Base-by-base conservation (phyloP, 108 stramenopile genomes). In the Pseudonitzschia pungens region DNA sequence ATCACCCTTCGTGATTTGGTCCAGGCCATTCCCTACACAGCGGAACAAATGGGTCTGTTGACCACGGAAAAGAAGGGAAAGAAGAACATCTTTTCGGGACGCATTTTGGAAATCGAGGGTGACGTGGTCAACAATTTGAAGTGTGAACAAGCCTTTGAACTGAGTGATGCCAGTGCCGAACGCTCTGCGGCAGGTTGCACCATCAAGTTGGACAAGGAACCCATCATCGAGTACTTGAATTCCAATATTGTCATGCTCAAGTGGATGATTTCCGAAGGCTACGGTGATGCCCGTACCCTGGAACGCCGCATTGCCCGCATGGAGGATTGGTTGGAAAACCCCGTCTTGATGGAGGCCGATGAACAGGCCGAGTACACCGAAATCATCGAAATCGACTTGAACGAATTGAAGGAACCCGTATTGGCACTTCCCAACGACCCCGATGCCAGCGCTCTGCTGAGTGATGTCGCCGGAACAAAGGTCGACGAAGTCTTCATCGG, bases 191-290 rank as follows among this genome's bases (percentile, higher is more conserved):
- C 97, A 31, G 97, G 97, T 50, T 97, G 97, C 79, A 94, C 97
- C 65, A 97, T 97, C 85, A 83, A 96, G 74, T 81, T 97, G 60
- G 79, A 94, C 89, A 84, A 94, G 81, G 97, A 95, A 77, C 95
- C 97, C 68, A 93, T 97, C 72, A 89, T 94, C 57, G 97, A 97
- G 74, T 97, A 97, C 78, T 71, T 97, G 50, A 79, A 90, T 70
- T 88, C 86, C 41, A 97, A 97, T 77, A 83, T 97, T 71, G 93
- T 94, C 77, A 93, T 97, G 91, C 92, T 97, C 73, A 95, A 96
- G 80, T 97, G 97, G 97, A 97, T 97, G 97, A 96, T 97, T 82
- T 70, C 87, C 24, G 95, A 97, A 82, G 97, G 97, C 62, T 97
- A 97, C 73, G 97, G 97, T 20, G 95, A 97, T 78, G 82, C 84